Evolutionary conservation across 2,329 filamentous ascomycete species (phyloP).

Genomic region (Pezicula neosporulosa): DNA sequence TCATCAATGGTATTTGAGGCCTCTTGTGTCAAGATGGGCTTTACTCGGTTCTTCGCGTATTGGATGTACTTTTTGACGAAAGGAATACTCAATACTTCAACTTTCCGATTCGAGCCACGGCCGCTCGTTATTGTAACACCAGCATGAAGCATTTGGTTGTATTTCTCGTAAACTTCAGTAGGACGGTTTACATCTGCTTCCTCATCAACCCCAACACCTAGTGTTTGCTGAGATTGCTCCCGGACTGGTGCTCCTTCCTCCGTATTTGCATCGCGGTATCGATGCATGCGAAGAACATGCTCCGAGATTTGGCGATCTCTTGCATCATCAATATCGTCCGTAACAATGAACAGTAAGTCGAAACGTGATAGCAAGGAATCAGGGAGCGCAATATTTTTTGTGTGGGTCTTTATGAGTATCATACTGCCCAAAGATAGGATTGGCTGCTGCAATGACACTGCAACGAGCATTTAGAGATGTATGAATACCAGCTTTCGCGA

Average conservation of each 20-base stretch:
- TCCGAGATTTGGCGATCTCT: slow-evolving; percentile 90
- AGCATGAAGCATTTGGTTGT: slow-evolving; percentile 90
- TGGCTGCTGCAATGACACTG: slow-evolving; percentile 93
- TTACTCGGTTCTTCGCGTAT: slow-evolving; percentile 89
- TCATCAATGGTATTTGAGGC: slow-evolving; percentile 89
- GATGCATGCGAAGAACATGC: slow-evolving; percentile 95
- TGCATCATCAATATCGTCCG: slow-evolving; percentile 95
- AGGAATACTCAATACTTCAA: slow-evolving; percentile 89
- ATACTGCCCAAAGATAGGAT: slow-evolving; percentile 97
- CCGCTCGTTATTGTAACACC: slow-evolving; percentile 77
- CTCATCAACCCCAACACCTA: slow-evolving; percentile 83
- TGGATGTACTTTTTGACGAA: slow-evolving; percentile 99
- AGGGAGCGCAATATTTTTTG: slow-evolving; percentile 92
- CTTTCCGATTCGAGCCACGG: slow-evolving; percentile 69
- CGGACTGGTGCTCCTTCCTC: slow-evolving; percentile 94
- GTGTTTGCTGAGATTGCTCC: slow-evolving; percentile 77
- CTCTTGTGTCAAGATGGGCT: slow-evolving; percentile 85
- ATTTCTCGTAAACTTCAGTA: slow-evolving; percentile 94
- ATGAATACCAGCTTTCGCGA: slow-evolving; percentile 97
- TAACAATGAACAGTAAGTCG: slow-evolving; percentile 95
- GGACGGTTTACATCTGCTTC: slow-evolving; percentile 69
- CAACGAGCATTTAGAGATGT: slow-evolving; percentile 95
- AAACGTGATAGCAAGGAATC: slow-evolving; percentile 98
- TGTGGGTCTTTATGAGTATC: slow-evolving; percentile 98
- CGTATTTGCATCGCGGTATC: slow-evolving; percentile 86